phyloP scores from a whole-genome alignment of 768 basidiomycete genomes.

The Gyrodon lividus region DNA sequence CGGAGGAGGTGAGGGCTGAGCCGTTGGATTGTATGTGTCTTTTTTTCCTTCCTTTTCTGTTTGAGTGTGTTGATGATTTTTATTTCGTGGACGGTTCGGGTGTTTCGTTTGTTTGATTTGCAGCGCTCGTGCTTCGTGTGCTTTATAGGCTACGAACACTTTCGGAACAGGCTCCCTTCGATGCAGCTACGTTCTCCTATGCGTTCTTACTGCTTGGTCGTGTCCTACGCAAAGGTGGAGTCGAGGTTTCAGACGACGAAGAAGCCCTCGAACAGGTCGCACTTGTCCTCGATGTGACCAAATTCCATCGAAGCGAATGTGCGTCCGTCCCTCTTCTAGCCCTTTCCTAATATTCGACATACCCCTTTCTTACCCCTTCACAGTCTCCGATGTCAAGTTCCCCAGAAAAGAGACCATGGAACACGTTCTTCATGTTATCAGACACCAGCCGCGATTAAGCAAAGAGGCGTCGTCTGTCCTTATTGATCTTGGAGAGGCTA shows the following conservation, averaged over 20 bases:
- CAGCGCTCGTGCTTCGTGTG: conserved; percentile 80
- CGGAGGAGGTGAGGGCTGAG: conserved; percentile 72
- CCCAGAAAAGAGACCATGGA: conserved; percentile 72
- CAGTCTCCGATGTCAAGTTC: conserved; percentile 70
- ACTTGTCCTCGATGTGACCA: conserved; percentile 48
- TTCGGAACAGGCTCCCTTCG: conserved; percentile 79
- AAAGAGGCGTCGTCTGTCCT: conserved; percentile 84
- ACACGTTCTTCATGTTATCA: conserved; percentile 69
- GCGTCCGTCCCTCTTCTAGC: background rate
- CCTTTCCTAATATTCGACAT: conserved; percentile 12
- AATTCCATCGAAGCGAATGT: conserved; percentile 35
- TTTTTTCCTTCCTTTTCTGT: background rate
- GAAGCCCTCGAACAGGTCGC: conserved; percentile 80
- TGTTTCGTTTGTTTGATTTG: background rate
- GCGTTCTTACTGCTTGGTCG: conserved; percentile 70
- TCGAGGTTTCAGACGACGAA: conserved; percentile 48
- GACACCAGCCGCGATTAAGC: conserved; percentile 73
- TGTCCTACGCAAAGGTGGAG: conserved; percentile 68
- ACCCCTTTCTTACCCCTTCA: conserved; percentile 1
- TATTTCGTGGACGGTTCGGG: background rate
- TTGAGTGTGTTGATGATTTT: background rate
- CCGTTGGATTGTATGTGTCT: conserved; percentile 43
- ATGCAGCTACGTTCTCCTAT: conserved; percentile 84
- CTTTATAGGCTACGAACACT: conserved; percentile 80
- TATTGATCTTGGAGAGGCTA: conserved; percentile 77